phyloP scores from a whole-genome alignment of 495 filamentous ascomycete species.

The Neurospora sp. region DNA sequence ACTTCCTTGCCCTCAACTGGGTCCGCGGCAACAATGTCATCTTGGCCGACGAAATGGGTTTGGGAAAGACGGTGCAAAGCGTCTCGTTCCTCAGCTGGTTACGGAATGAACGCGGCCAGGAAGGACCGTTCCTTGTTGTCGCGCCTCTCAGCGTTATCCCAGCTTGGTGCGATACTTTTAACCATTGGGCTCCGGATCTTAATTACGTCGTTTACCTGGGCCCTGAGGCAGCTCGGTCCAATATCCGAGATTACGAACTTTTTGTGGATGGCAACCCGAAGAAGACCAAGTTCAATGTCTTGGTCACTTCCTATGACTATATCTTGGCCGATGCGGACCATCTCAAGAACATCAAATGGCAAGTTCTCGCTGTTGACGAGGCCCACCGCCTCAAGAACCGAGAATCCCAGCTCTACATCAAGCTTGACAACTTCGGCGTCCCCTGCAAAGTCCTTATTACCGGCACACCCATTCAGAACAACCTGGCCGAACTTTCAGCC shows the following conservation, averaged over 20 bases:
- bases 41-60: constrained; percentile 94
- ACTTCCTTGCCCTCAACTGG: constrained; percentile 94
- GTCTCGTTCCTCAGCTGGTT: constrained; percentile 97
- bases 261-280: constrained; percentile 72
- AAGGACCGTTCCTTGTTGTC: constrained; percentile 92
- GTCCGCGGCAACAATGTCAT: constrained; percentile 85
- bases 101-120: constrained; percentile 77
- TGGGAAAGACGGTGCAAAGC: constrained; percentile 97
- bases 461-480: constrained; percentile 96
- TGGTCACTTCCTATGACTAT: constrained; percentile 95
- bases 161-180: constrained; percentile 96
- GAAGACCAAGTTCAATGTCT: constrained; percentile 84
- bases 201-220: constrained; percentile 97
- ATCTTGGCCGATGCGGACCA: constrained; percentile 70
- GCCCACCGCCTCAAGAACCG: constrained; percentile 95
- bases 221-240: constrained; percentile 66
- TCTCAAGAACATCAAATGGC: constrained; percentile 85
- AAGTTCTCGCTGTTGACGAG: constrained; percentile 92
- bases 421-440: constrained; percentile 72
- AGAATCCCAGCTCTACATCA: constrained; percentile 81
- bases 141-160: constrained; percentile 94
- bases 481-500: constrained; percentile 79
- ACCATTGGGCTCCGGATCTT: constrained; percentile 88
- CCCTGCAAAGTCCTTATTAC: constrained; percentile 88
- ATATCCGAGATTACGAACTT: constrained; percentile 80